phyloP scores from a whole-genome alignment of 192 early-diverging fungal species.

The Entophlyctis helioformis region DNA sequence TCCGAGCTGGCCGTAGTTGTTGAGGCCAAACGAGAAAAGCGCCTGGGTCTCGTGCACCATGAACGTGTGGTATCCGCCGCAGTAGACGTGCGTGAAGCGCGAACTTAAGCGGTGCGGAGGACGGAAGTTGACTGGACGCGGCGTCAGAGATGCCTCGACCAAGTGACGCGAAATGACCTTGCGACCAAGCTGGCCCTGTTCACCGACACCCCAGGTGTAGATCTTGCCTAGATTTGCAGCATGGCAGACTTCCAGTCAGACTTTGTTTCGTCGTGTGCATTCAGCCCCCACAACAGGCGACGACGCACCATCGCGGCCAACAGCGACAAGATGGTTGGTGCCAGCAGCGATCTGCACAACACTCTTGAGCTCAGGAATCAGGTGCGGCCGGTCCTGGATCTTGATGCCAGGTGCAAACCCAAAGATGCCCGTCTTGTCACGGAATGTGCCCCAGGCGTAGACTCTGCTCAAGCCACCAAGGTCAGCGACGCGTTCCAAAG shows the following conservation, averaged over 20 bases:
- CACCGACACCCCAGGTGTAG: conserved; percentile 82
- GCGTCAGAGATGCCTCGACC: conserved; percentile 22
- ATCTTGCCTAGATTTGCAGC: conserved; percentile 39
- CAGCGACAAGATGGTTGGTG: conserved; percentile 72
- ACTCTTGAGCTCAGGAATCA: conserved; percentile 45
- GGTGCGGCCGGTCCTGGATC: conserved; percentile 47
- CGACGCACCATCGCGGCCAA: conserved; percentile 42
- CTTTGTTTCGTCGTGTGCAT: too few relatives aligned
- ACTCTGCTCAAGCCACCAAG: too few relatives aligned
- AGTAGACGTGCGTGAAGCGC: conserved; percentile 53
- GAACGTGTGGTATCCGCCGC: conserved; percentile 78
- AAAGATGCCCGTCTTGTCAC: conserved; percentile 72
- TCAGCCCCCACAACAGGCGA: too few relatives aligned
- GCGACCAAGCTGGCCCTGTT: conserved; percentile 82
- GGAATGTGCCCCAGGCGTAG: conserved; percentile 83
- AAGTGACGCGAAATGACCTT: conserved; percentile 52
- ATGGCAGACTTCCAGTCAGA: too few relatives aligned
- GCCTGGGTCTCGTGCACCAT: conserved; percentile 53
- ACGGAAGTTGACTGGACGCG: conserved; percentile 41
- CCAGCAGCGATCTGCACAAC: conserved; percentile 73
- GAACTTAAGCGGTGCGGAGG: too few relatives aligned
- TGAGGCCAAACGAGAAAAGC: conserved; percentile 77
- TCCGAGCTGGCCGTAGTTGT: conserved; percentile 84
- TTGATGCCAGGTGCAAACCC: conserved; percentile 60
- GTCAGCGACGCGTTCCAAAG: too few relatives aligned